A percentile compares a stretch with the other conserved stretches of the same genome.
These are phyloP conservation scores for Lipomyces kockii DNA, from an alignment of 805 yeast species.

Conservation along the genomic window DNA sequence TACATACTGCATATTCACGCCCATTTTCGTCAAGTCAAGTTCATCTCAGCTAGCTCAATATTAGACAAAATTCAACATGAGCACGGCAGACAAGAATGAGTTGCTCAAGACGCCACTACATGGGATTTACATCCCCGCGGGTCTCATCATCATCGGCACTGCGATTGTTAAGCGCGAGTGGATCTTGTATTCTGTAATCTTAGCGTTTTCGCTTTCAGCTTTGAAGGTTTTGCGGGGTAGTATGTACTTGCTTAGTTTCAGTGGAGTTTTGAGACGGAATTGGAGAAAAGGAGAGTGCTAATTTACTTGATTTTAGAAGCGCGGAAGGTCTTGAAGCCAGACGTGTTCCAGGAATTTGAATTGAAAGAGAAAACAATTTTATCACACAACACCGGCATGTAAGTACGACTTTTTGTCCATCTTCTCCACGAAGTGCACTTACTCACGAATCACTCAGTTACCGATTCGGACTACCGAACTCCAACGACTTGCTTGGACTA, in stretches of 20 bases:
- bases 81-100: slow-evolving; percentile 7
- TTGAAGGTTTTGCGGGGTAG: slow-evolving; percentile 42
- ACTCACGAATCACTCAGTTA: slow-evolving; percentile 41
- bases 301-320: slow-evolving; percentile 19
- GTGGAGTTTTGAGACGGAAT: too few species aligned
- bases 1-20: background rate
- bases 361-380: slow-evolving; percentile 74
- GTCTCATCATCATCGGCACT: slow-evolving; percentile 41
- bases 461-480: slow-evolving; percentile 79
- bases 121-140: slow-evolving; percentile 44
- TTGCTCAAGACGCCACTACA: slow-evolving; percentile 44
- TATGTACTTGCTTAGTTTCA: slow-evolving; percentile 17
- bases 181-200: slow-evolving; percentile 35
- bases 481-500: slow-evolving; percentile 76
- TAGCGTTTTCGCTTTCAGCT: slow-evolving; percentile 39
- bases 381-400: slow-evolving; percentile 79
- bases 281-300: background rate
- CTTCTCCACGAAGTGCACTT: background rate
- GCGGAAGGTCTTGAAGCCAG: slow-evolving; percentile 59
- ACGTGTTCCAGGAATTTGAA: slow-evolving; percentile 76
- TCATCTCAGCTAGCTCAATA: background rate
- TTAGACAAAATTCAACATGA: background rate
- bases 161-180: slow-evolving; percentile 40
- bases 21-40: background rate
- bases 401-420: background rate